Percentiles rank a stretch among this genome's conserved stretches.
phyloP scores from a whole-genome alignment of 2,329 filamentous ascomycete species.

The Ustulina deusta region DNA sequence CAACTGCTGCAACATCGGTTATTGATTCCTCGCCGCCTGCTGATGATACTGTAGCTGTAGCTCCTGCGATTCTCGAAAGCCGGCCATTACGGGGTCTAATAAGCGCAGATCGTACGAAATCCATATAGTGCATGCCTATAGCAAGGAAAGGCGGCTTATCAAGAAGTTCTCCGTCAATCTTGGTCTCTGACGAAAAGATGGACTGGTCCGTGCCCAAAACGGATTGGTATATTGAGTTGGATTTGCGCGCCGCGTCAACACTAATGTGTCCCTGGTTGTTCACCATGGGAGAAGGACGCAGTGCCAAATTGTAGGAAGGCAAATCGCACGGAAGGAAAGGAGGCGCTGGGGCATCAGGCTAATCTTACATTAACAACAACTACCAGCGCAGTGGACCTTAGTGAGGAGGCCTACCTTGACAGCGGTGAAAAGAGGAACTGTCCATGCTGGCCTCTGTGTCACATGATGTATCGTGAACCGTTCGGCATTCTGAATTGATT shows the following conservation, averaged over 20 bases:
- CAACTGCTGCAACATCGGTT: slow-evolving; percentile 71
- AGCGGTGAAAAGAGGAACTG: slow-evolving; percentile 71
- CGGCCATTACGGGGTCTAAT: slow-evolving; percentile 66
- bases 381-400: neutral
- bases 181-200: slow-evolving; percentile 59
- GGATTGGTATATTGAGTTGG: slow-evolving; percentile 64
- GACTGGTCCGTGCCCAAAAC: slow-evolving; percentile 67
- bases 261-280: slow-evolving; percentile 75
- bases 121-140: slow-evolving; percentile 77
- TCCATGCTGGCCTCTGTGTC: slow-evolving; percentile 76
- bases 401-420: slow-evolving; percentile 57
- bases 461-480: slow-evolving; percentile 75
- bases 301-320: slow-evolving; percentile 75
- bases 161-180: slow-evolving; percentile 55
- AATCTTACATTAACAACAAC: slow-evolving; percentile 49
- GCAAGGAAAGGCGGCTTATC: slow-evolving; percentile 73
- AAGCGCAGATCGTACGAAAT: slow-evolving; percentile 76
- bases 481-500: slow-evolving; percentile 56
- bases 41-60: slow-evolving; percentile 53
- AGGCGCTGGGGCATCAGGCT: slow-evolving; percentile 62
- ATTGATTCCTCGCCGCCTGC: slow-evolving; percentile 52
- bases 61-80: slow-evolving; percentile 53
- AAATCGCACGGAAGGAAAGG: slow-evolving; percentile 80
- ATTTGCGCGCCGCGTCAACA: slow-evolving; percentile 65
- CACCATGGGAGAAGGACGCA: slow-evolving; percentile 68